A percentile compares a stretch with the other conserved stretches of the same genome.
Evolutionary conservation across 2,329 filamentous ascomycete genomes (phyloP).

Genomic region (Neofusicoccum ribis): DNA sequence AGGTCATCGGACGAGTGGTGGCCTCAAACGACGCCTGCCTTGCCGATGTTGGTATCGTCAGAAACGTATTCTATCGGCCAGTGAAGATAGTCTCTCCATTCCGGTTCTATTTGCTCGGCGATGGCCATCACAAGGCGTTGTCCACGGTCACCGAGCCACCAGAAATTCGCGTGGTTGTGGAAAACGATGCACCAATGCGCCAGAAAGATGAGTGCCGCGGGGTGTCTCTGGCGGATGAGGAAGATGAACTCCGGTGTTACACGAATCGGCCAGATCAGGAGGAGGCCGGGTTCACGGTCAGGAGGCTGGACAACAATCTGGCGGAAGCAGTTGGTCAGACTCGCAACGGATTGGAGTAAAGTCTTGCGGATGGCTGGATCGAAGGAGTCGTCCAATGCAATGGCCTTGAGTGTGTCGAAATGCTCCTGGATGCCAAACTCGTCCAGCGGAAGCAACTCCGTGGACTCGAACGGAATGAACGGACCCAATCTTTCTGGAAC

Average conservation of each 20-base stretch:
- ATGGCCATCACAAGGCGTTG: slow-evolving; percentile 13
- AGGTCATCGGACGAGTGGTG: no score
- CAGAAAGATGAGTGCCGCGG: slow-evolving; percentile 39
- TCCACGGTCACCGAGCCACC: slow-evolving; percentile 42
- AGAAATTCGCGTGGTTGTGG: slow-evolving; percentile 38
- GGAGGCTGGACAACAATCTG: slow-evolving; percentile 19
- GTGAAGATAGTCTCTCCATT: slow-evolving; percentile 12
- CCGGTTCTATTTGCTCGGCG: slow-evolving; percentile 6
- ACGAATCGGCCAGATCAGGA: slow-evolving; percentile 41
- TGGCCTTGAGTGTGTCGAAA: slow-evolving; percentile 6
- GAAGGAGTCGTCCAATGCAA: slow-evolving; percentile 2
- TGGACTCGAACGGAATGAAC: slow-evolving; percentile 7
- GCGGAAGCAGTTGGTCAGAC: slow-evolving; percentile 13
- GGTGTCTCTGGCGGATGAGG: slow-evolving; percentile 32
- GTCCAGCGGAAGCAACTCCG: slow-evolving; percentile 1
- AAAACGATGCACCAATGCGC: slow-evolving; percentile 41
- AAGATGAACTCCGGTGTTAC: slow-evolving; percentile 34
- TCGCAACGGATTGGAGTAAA: not conserved
- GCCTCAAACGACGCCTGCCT: not conserved
- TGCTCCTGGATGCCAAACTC: slow-evolving; percentile 13
- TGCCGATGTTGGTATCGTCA: slow-evolving; percentile 10
- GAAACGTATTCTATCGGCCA: slow-evolving; percentile 21
- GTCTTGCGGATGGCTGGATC: slow-evolving; percentile 14
- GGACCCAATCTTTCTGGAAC: slow-evolving; percentile 8
- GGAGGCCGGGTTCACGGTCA: slow-evolving; percentile 37